Percentiles rank a stretch among this genome's conserved stretches.
Conservation (phyloP, 257 asterid species). For the Solanum microdontum region DNA sequence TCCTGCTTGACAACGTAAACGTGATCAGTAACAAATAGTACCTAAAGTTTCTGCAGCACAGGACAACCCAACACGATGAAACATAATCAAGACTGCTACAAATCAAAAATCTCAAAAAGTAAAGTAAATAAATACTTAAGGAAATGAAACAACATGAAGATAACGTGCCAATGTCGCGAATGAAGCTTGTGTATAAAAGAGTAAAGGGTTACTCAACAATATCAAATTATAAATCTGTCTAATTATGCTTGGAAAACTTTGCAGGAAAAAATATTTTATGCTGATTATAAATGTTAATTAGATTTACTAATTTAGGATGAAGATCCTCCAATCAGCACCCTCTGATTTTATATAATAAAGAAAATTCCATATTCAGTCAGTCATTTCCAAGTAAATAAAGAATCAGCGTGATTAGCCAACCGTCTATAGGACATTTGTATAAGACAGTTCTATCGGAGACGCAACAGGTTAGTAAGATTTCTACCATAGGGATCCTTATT, state of each 20-base stretch:
- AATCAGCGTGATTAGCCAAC: not conserved
- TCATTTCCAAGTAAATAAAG: not conserved
- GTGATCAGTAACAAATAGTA: not conserved
- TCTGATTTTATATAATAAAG: not conserved
- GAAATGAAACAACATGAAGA: not conserved
- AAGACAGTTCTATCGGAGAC: no score
- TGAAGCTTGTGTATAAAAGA: not conserved
- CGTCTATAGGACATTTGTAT: not conserved
- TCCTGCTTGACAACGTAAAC: constrained; percentile 22
- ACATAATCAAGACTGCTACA: not conserved
- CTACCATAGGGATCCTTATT: not conserved
- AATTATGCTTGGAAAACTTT: not conserved
- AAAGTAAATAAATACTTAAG: not conserved
- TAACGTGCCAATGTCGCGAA: not conserved
- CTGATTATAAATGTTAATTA: not conserved
- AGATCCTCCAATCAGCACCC: not conserved
- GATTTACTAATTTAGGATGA: not conserved
- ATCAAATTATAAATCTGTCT: not conserved
- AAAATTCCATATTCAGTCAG: not conserved
- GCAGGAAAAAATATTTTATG: not conserved
- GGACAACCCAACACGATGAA: not conserved
- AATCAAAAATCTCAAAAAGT: not conserved
- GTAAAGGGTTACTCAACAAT: not conserved
- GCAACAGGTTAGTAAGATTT: not conserved
- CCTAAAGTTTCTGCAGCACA: not conserved